Conservation (phyloP, 306 rosid species). For the Fragaria ananassa region DNA sequence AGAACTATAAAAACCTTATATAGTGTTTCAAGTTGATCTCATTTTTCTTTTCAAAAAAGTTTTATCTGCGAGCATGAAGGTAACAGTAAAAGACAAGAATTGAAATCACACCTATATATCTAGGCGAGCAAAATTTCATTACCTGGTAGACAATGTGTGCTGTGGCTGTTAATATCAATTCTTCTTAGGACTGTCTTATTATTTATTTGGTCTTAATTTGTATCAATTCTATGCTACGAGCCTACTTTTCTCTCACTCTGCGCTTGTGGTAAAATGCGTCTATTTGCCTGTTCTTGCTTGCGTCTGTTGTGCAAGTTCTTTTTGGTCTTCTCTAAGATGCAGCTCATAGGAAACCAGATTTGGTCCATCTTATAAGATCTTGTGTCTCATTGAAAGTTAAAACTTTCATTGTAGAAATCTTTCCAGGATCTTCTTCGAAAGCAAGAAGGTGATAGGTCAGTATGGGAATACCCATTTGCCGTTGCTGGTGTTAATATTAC, state of each 20-base stretch:
- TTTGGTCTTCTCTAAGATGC: background rate
- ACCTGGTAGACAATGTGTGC: background rate
- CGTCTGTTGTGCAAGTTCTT: background rate
- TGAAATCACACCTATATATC: background rate
- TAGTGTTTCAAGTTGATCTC: background rate
- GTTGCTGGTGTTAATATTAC: slow-evolving; percentile 99
- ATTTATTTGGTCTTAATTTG: background rate
- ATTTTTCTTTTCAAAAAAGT: background rate
- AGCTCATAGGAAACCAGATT: slow-evolving; percentile 1
- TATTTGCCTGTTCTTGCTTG: background rate
- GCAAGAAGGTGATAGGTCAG: slow-evolving; percentile 95
- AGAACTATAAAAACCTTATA: background rate
- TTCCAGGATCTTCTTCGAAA: slow-evolving; percentile 93
- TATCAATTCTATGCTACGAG: background rate
- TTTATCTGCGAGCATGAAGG: background rate
- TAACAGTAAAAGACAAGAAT: background rate
- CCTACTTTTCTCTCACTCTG: background rate
- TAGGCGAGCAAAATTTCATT: background rate
- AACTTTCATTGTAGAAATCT: slow-evolving; percentile 67
- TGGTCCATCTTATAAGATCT: slow-evolving; percentile 22
- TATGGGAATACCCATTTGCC: slow-evolving; percentile 99
- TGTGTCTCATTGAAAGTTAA: slow-evolving; percentile 15
- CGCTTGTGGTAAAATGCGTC: background rate
- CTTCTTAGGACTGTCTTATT: background rate
- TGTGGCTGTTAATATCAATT: background rate